These are phyloP conservation scores for Trichosporon inkin DNA, from an alignment of 1,284 basidiomycete genomes.

Conservation along the genomic window DNA sequence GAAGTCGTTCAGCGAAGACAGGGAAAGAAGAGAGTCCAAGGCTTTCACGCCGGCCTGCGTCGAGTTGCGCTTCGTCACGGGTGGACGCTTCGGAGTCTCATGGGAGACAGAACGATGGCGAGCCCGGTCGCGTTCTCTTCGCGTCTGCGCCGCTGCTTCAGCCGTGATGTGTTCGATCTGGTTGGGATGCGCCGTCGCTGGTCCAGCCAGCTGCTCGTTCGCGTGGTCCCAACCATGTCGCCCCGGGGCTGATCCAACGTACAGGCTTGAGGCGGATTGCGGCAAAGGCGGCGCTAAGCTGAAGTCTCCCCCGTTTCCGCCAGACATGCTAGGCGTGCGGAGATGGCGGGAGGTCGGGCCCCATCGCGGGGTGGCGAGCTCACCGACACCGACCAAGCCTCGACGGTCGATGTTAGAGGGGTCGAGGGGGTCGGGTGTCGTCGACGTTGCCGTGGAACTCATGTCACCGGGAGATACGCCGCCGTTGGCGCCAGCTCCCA, in stretches of 20 bases:
- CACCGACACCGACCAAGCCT: conserved; percentile 87
- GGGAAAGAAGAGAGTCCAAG: conserved; percentile 21
- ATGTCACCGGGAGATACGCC: conserved; percentile 14
- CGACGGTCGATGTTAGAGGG: conserved; percentile 79
- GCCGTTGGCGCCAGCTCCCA: conserved; percentile 14
- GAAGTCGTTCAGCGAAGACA: conserved; percentile 37
- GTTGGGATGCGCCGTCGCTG: conserved; percentile 1
- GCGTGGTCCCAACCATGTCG: background rate
- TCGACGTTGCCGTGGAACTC: conserved; percentile 25
- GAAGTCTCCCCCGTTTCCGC: conserved; percentile 2
- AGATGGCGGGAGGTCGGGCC: conserved; percentile 51
- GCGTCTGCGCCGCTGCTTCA: background rate
- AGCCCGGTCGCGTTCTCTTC: conserved; percentile 9
- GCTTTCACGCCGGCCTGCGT: conserved; percentile 13
- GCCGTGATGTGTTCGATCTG: background rate
- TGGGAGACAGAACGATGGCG: conserved; percentile 25
- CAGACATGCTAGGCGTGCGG: conserved; percentile 45
- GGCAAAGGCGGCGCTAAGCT: conserved; percentile 6
- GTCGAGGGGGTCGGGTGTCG: conserved; percentile 53
- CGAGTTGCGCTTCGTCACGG: background rate
- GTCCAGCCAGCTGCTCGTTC: background rate
- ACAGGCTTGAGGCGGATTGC: background rate
- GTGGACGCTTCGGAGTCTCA: conserved; percentile 14
- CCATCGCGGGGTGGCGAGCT: conserved; percentile 97
- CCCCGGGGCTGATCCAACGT: background rate